These are phyloP conservation scores for Panicum virgatum DNA, from an alignment of 202 grass and related monocot genomes.

Conservation along the genomic window DNA sequence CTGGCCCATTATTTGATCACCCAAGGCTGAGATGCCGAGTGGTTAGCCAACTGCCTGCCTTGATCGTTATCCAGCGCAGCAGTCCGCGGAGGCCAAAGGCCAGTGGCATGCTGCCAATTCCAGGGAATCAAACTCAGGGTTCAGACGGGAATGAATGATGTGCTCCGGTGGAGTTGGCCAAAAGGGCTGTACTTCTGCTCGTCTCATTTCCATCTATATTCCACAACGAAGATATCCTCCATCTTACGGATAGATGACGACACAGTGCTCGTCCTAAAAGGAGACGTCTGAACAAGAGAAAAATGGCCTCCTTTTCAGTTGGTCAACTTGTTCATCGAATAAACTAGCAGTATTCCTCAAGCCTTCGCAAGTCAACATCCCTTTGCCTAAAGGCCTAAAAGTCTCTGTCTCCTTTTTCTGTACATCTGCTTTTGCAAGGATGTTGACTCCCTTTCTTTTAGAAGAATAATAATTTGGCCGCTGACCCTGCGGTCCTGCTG, in stretches of 20 bases:
- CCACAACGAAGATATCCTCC: neutral
- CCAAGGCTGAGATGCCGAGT: conserved; percentile 1
- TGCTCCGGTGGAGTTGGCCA: conserved; percentile 36
- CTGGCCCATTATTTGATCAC: neutral
- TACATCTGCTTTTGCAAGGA: neutral
- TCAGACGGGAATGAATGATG: conserved; percentile 9
- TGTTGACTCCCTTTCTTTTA: neutral
- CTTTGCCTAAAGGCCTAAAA: neutral
- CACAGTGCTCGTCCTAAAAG: neutral
- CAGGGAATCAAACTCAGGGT: conserved; percentile 6
- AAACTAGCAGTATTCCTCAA: neutral
- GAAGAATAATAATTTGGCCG: conserved; percentile 1
- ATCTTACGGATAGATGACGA: conserved; percentile 5
- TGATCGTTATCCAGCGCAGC: conserved; percentile 27
- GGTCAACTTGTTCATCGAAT: conserved; percentile 22
- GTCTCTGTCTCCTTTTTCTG: neutral
- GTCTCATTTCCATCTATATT: neutral
- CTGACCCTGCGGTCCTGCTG: conserved; percentile 24
- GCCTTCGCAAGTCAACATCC: conserved; percentile 20
- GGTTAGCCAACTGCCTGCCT: conserved; percentile 38
- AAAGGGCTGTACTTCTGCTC: neutral
- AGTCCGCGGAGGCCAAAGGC: neutral
- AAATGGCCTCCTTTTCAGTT: neutral
- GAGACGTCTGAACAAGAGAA: neutral
- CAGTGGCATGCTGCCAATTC: conserved; percentile 26